These are phyloP conservation scores for Boletus coccyginus DNA, from an alignment of 768 basidiomycete species.

Conservation along the genomic window DNA sequence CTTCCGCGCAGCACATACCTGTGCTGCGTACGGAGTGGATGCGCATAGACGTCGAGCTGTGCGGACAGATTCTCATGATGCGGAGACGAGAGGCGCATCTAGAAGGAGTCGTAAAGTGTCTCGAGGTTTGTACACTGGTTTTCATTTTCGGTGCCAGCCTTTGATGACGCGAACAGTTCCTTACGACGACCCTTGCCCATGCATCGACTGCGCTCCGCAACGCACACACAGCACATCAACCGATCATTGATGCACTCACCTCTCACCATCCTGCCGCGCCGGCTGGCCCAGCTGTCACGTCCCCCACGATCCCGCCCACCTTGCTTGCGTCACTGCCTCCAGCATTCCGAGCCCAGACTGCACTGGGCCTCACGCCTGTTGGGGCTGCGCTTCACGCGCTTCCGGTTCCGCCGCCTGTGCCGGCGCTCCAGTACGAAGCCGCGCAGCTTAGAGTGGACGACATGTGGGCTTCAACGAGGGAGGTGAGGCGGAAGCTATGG, in stretches of 20 bases:
- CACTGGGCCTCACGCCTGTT: constrained; percentile 25
- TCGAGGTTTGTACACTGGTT: constrained; percentile 41
- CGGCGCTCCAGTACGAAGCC: constrained; percentile 63
- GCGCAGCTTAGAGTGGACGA: constrained; percentile 64
- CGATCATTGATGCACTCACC: constrained; percentile 45
- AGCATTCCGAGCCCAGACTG: neutral
- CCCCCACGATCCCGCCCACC: neutral
- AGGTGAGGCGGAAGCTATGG: constrained; percentile 61
- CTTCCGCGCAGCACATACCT: constrained; percentile 44
- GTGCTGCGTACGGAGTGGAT: constrained; percentile 61
- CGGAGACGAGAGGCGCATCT: constrained; percentile 65
- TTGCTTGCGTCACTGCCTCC: neutral
- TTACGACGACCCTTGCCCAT: constrained; percentile 50
- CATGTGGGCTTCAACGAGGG: constrained; percentile 63
- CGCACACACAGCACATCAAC: constrained; percentile 54
- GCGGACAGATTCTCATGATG: constrained; percentile 72
- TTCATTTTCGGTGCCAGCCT: constrained; percentile 5
- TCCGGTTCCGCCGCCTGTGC: constrained; percentile 25
- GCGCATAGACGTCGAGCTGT: constrained; percentile 76
- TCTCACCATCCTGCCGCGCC: constrained; percentile 11
- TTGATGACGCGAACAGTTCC: constrained; percentile 34
- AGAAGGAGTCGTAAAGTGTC: constrained; percentile 56
- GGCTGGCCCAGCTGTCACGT: neutral
- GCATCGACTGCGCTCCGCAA: constrained; percentile 57
- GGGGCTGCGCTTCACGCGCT: constrained; percentile 34